Conservation (phyloP, 2,329 filamentous ascomycete genomes). For the Raffaelea deltoideospora region DNA sequence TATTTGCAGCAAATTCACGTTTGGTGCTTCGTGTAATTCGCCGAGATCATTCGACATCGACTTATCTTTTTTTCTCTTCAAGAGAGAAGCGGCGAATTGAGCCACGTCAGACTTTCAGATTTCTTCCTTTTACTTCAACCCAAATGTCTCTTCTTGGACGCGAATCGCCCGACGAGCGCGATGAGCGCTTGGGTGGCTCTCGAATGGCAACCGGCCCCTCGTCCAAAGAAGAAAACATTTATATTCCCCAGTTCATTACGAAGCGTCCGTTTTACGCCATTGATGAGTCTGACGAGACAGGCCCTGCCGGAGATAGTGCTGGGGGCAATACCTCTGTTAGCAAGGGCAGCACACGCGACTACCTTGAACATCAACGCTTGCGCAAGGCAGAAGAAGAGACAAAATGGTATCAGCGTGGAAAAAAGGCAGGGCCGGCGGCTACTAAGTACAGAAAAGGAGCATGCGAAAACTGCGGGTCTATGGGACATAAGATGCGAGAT, state of each 20-base stretch:
- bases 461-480: conserved; percentile 94
- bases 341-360: conserved; percentile 30
- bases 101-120: neutral
- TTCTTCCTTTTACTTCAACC: neutral
- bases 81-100: too few species aligned
- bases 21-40: too few species aligned
- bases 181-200: conserved; percentile 10
- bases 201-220: conserved; percentile 6
- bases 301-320: conserved; percentile 23
- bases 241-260: conserved; percentile 95
- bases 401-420: conserved; percentile 87
- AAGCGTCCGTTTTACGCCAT: conserved; percentile 93
- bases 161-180: conserved; percentile 11
- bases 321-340: conserved; percentile 9
- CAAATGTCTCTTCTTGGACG: conserved; percentile 11
- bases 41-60: too few species aligned
- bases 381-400: conserved; percentile 61
- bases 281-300: conserved; percentile 33
- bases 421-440: conserved; percentile 69
- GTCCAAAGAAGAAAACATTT: conserved; percentile 83
- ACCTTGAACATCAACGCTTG: conserved; percentile 89
- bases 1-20: too few species aligned
- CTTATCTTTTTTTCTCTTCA: too few species aligned
- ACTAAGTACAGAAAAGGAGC: conserved; percentile 97
- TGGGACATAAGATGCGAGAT: conserved; percentile 92